A percentile compares a stretch with the other conserved stretches of the same genome.
Evolutionary conservation across 2,329 filamentous ascomycete genomes (phyloP).

Genomic region (Xylariaceae sp.): DNA sequence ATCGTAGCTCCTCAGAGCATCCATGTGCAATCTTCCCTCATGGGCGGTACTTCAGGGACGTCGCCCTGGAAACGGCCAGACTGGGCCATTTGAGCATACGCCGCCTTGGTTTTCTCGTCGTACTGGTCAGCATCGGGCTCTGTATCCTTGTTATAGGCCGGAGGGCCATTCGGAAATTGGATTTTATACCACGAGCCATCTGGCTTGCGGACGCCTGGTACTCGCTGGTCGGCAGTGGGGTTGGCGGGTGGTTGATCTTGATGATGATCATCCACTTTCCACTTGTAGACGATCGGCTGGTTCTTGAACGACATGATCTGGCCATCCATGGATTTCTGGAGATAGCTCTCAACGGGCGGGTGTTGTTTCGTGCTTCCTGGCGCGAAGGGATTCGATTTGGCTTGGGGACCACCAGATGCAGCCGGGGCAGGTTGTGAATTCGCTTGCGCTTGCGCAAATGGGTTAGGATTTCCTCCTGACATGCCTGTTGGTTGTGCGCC

Average conservation of each 20-base stretch:
- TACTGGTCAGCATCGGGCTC: slow-evolving; percentile 52
- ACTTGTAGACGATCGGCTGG: slow-evolving; percentile 55
- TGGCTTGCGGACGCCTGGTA: slow-evolving; percentile 45
- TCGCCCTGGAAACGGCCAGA: slow-evolving; percentile 65
- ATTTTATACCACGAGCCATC: slow-evolving; percentile 59
- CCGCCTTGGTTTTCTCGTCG: slow-evolving; percentile 52
- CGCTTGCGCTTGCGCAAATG: slow-evolving; percentile 24
- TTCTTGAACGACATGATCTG: slow-evolving; percentile 57
- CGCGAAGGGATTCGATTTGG: slow-evolving; percentile 37
- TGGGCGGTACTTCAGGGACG: slow-evolving; percentile 74
- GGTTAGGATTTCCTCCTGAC: slow-evolving; percentile 18
- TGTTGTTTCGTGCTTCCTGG: slow-evolving; percentile 42
- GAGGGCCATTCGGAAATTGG: slow-evolving; percentile 69
- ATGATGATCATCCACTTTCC: slow-evolving; percentile 26
- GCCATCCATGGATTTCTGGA: slow-evolving; percentile 38
- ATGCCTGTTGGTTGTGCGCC: slow-evolving; percentile 24
- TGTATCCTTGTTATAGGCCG: slow-evolving; percentile 57
- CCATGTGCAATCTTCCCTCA: slow-evolving; percentile 68
- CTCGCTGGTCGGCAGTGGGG: slow-evolving; percentile 13
- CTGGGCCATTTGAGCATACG: slow-evolving; percentile 60
- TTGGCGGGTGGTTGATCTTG: slow-evolving; percentile 16
- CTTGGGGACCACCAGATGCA: slow-evolving; percentile 9
- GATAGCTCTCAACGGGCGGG: slow-evolving; percentile 42
- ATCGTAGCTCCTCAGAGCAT: slow-evolving; percentile 51
- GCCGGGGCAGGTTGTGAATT: slow-evolving; percentile 16